Evolutionary conservation across 75 land plant genomes (phyloP).

Genomic region (Pinus tabuliformis): DNA sequence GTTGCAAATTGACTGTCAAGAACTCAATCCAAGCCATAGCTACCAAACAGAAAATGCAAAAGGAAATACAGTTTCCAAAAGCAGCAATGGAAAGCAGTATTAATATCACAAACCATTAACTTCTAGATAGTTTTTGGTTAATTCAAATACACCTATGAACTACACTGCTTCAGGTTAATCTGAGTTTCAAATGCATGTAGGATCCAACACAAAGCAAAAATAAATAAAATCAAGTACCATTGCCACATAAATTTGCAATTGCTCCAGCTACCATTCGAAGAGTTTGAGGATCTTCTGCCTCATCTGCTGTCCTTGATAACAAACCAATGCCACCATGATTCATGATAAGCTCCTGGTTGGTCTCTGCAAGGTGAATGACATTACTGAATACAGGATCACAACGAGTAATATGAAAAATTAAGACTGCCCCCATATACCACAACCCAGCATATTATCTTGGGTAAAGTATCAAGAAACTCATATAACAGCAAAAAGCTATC

Average conservation of each 20-base stretch:
- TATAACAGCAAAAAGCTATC: no score
- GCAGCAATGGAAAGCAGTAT: neutral
- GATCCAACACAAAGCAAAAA: neutral
- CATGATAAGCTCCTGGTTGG: slow-evolving; percentile 89
- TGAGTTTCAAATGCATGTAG: neutral
- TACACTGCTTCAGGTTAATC: neutral
- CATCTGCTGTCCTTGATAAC: slow-evolving; percentile 65
- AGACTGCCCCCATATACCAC: neutral
- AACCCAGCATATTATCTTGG: no score
- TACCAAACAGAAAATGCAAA: neutral
- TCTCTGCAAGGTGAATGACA: slow-evolving; percentile 36
- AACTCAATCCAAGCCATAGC: no score
- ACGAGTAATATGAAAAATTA: neutral
- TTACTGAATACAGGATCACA: neutral
- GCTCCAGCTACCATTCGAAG: slow-evolving; percentile 95
- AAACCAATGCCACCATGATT: slow-evolving; percentile 71
- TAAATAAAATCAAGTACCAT: slow-evolving; percentile 47
- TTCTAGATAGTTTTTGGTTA: no score
- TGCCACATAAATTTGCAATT: slow-evolving; percentile 87
- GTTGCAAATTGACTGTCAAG: no score
- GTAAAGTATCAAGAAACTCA: no score
- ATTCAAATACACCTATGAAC: no score
- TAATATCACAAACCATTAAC: no score
- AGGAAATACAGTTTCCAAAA: neutral
- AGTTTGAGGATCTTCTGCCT: slow-evolving; percentile 91